A percentile compares a stretch with the other conserved stretches of the same genome.
phyloP scores from a whole-genome alignment of 305 asterid genomes.

The Withania somnifera region DNA sequence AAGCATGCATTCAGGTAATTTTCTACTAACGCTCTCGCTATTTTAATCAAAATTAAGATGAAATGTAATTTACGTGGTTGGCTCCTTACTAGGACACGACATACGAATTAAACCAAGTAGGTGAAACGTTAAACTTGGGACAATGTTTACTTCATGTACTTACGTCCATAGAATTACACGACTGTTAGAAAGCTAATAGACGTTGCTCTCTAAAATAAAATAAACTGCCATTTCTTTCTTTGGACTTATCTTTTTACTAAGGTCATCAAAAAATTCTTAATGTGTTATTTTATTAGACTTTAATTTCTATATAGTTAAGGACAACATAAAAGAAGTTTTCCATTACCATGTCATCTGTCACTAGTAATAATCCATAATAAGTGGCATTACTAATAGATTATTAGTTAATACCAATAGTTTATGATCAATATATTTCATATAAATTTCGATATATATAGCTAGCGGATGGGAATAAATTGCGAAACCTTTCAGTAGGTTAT shows the following conservation, averaged over 20 bases:
- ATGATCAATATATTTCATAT: no score
- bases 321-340: background rate
- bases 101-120: conserved; percentile 1
- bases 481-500: no score
- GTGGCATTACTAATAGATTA: no score
- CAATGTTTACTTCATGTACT: background rate
- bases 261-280: background rate
- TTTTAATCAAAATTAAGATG: background rate
- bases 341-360: background rate
- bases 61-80: background rate
- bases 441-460: no score
- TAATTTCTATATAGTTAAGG: background rate
- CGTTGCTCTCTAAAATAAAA: background rate
- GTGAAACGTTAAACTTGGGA: background rate
- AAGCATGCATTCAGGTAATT: background rate
- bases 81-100: background rate
- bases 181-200: background rate
- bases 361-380: background rate
- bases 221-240: no score
- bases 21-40: background rate
- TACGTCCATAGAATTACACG: background rate
- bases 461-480: no score
- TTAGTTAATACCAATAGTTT: no score
- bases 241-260: background rate
- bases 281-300: background rate